Conservation (phyloP, 176 grass and related monocot species). For the Alloteropsis semialata region DNA sequence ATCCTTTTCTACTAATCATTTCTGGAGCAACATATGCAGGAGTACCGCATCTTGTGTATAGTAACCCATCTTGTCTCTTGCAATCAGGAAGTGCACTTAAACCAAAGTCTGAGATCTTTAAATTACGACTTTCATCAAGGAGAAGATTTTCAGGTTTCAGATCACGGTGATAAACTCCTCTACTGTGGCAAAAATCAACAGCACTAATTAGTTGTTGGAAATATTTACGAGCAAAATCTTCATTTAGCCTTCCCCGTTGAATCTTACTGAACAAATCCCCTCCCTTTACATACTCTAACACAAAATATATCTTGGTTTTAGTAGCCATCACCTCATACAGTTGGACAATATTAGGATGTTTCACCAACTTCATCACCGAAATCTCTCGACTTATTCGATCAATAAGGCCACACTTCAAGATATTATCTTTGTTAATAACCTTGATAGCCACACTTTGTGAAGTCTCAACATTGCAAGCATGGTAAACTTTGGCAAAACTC, state of each 20-base stretch:
- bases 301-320: conserved; percentile 92
- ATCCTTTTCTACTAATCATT: conserved; percentile 76
- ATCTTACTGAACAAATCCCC: conserved; percentile 87
- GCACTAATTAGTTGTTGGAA: conserved; percentile 86
- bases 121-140: conserved; percentile 63
- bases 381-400: conserved; percentile 89
- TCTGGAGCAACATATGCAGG: conserved; percentile 94
- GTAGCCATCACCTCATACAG: conserved; percentile 97
- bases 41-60: conserved; percentile 88
- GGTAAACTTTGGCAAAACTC: conserved; percentile 95
- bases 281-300: conserved; percentile 75
- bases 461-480: conserved; percentile 56
- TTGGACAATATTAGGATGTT: conserved; percentile 77
- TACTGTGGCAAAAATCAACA: conserved; percentile 82
- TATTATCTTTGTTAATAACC: conserved; percentile 93
- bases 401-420: conserved; percentile 67
- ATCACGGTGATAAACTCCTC: conserved; percentile 84
- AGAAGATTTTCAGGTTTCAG: conserved; percentile 92
- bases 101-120: conserved; percentile 92
- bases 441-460: conserved; percentile 81
- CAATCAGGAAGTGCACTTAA: conserved; percentile 77
- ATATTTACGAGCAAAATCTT: conserved; percentile 76
- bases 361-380: conserved; percentile 81
- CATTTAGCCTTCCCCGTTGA: conserved; percentile 68
- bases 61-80: conserved; percentile 70